Conservation (phyloP, 2,329 filamentous ascomycete species). For the Tolypocladium tropicale region DNA sequence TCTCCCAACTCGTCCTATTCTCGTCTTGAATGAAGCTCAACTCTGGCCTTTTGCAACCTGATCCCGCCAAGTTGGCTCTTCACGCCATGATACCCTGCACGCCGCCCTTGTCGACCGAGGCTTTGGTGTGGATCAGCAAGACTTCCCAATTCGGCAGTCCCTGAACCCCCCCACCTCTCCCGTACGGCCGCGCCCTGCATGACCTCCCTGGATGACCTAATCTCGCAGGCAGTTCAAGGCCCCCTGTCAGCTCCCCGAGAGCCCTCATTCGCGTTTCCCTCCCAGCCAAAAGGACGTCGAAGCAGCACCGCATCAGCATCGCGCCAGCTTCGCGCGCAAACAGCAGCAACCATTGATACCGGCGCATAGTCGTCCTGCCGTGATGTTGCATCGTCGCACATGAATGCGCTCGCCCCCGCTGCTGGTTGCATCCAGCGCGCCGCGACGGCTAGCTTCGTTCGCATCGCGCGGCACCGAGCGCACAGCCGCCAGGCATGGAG, state of each 20-base stretch:
- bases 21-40: too few relatives aligned
- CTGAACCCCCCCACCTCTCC: not conserved
- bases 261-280: not conserved
- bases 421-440: slow-evolving; percentile 28
- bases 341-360: not conserved
- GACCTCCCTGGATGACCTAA: not conserved
- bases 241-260: not conserved
- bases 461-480: slow-evolving; percentile 38
- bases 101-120: too few relatives aligned
- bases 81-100: too few relatives aligned
- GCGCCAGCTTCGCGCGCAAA: not conserved
- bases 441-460: slow-evolving; percentile 36
- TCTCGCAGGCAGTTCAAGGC: not conserved
- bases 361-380: slow-evolving; percentile 8
- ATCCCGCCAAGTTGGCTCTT: too few relatives aligned
- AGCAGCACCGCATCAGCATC: not conserved
- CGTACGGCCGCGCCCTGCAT: not conserved
- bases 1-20: too few relatives aligned
- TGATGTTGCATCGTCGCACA: slow-evolving; percentile 15
- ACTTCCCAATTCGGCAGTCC: not conserved
- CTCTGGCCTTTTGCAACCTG: too few relatives aligned
- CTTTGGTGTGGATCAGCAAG: too few relatives aligned
- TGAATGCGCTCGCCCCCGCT: slow-evolving; percentile 19
- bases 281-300: not conserved
- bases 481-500: slow-evolving; percentile 25